Evolutionary conservation across 805 yeast genomes (phyloP).

Genomic region (Monosporozyma unispora): DNA sequence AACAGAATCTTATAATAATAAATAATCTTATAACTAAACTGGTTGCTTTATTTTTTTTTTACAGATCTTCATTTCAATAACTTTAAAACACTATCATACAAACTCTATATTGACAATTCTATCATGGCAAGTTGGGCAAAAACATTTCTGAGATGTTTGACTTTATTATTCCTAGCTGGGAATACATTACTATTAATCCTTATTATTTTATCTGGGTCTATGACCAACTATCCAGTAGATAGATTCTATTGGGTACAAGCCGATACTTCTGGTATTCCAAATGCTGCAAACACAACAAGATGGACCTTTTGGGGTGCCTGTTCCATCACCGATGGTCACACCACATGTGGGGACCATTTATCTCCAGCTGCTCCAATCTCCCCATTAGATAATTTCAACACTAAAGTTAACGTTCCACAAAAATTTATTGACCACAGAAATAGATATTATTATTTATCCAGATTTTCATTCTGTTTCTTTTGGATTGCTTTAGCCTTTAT

Average conservation of each 20-base stretch:
- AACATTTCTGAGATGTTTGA: constrained; percentile 11
- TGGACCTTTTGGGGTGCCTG: constrained; percentile 85
- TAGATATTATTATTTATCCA: constrained; percentile 52
- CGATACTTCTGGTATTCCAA: constrained; percentile 47
- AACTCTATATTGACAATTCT: constrained; percentile 8
- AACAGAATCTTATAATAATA: background rate
- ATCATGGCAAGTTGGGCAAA: constrained; percentile 5
- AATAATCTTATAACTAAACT: too few species aligned
- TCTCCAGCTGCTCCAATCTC: constrained; percentile 69
- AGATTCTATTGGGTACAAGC: constrained; percentile 64
- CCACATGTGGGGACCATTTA: constrained; percentile 19
- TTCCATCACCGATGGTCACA: constrained; percentile 14
- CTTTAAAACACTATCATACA: constrained; percentile 9
- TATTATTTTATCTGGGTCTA: constrained; percentile 55
- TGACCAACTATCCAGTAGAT: constrained; percentile 49
- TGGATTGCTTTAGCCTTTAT: constrained; percentile 52
- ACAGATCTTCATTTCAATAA: too few species aligned
- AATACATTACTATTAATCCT: constrained; percentile 45
- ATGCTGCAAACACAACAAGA: constrained; percentile 45
- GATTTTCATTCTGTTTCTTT: constrained; percentile 57
- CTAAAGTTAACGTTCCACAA: constrained; percentile 42
- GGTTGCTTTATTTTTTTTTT: too few species aligned
- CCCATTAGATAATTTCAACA: constrained; percentile 63
- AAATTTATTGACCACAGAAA: constrained; percentile 47
- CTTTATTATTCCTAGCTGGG: constrained; percentile 30